Conservation (phyloP, 108 stramenopile genomes). For the Bacterosira constricta region DNA sequence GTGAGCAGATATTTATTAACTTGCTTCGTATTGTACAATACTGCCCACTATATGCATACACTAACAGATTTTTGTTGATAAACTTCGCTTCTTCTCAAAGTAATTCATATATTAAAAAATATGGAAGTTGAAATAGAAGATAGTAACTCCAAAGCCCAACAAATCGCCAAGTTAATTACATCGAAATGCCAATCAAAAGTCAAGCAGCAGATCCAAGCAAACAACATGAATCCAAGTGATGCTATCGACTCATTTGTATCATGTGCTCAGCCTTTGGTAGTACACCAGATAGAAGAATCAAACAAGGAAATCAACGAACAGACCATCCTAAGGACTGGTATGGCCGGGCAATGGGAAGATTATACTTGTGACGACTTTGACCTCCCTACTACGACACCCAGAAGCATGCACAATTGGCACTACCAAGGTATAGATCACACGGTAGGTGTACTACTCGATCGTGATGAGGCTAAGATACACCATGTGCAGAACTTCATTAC, state of each 20-base stretch:
- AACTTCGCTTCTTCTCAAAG: conserved; percentile 1
- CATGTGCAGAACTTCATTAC: conserved; percentile 76
- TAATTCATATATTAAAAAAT: conserved; percentile 36
- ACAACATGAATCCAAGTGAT: conserved; percentile 10
- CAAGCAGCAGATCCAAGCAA: conserved; percentile 2
- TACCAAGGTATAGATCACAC: conserved; percentile 31
- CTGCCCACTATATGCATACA: too few relatives aligned
- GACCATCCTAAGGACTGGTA: conserved; percentile 39
- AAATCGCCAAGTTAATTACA: conserved; percentile 3
- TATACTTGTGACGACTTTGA: conserved; percentile 75
- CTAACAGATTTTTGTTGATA: background rate
- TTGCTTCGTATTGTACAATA: too few relatives aligned
- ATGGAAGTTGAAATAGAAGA: conserved; percentile 49
- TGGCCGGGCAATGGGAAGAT: conserved; percentile 66
- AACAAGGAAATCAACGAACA: conserved; percentile 71
- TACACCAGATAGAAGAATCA: conserved; percentile 30
- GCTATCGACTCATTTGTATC: conserved; percentile 26
- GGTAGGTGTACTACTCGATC: conserved; percentile 55
- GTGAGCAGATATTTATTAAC: conserved; percentile 4
- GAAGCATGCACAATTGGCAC: conserved; percentile 38
- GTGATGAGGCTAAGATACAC: conserved; percentile 78
- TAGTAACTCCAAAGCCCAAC: conserved; percentile 15
- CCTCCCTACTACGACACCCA: conserved; percentile 51
- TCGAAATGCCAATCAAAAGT: conserved; percentile 30
- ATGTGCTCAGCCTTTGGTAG: conserved; percentile 41